Percentiles rank a stretch among this genome's conserved stretches.
Conservation (phyloP, 805 yeast genomes). For the Lipomyces lipofer region DNA sequence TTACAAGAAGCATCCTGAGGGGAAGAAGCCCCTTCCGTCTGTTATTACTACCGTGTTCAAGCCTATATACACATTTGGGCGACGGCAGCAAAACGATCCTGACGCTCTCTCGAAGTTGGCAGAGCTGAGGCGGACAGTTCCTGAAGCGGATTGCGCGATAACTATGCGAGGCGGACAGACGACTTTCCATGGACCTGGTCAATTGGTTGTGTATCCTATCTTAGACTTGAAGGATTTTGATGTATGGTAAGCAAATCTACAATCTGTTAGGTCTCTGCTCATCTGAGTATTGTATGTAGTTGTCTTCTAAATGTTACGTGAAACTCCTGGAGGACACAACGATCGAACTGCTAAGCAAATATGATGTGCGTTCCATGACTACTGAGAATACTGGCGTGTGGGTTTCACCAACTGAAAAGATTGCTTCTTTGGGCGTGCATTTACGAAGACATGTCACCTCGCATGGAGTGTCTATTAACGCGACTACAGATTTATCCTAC, state of each 20-base stretch:
- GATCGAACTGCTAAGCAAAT: constrained; percentile 15
- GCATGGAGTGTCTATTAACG: constrained; percentile 86
- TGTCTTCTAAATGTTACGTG: constrained; percentile 67
- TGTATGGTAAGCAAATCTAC: background rate
- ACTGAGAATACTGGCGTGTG: constrained; percentile 88
- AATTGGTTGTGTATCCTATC: constrained; percentile 79
- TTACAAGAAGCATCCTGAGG: background rate
- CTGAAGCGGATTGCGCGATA: constrained; percentile 62
- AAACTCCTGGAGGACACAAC: constrained; percentile 54
- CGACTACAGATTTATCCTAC: constrained; percentile 67
- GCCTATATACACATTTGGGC: constrained; percentile 90
- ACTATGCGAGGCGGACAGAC: constrained; percentile 92
- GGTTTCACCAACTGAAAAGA: constrained; percentile 59
- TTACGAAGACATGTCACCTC: constrained; percentile 81
- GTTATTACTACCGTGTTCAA: constrained; percentile 80
- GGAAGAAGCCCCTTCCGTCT: constrained; percentile 63
- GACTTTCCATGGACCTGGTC: constrained; percentile 97
- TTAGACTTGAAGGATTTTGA: constrained; percentile 64
- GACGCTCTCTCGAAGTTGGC: constrained; percentile 19
- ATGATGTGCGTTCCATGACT: constrained; percentile 48
- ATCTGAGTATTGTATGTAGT: constrained; percentile 26
- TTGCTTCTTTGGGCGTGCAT: constrained; percentile 88
- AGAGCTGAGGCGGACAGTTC: constrained; percentile 32
- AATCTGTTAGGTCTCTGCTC: background rate
- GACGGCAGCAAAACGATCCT: constrained; percentile 59